These are phyloP conservation scores for Wickerhamiella occidentalis DNA, from an alignment of 805 yeast genomes.

Conservation along the genomic window DNA sequence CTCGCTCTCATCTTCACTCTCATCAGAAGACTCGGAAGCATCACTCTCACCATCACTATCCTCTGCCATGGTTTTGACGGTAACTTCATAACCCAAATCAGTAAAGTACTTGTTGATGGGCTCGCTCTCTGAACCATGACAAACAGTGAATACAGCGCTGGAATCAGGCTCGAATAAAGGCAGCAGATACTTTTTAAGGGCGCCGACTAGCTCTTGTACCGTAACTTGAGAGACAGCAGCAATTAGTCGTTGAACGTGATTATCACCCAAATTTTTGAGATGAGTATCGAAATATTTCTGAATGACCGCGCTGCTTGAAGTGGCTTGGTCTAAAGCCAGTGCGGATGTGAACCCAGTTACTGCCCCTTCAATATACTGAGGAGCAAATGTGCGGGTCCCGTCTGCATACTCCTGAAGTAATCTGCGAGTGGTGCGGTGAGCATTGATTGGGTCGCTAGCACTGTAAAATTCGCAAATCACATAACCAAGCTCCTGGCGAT, in stretches of 20 bases:
- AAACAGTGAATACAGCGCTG: constrained; percentile 55
- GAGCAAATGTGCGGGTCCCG: constrained; percentile 46
- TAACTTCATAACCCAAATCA: constrained; percentile 47
- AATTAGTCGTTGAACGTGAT: constrained; percentile 45
- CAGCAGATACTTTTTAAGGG: constrained; percentile 46
- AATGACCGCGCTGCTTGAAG: constrained; percentile 51
- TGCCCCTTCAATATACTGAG: constrained; percentile 54
- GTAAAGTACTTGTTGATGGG: constrained; percentile 38
- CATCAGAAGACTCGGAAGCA: too few relatives aligned
- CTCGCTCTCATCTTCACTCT: background rate
- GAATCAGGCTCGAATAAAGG: constrained; percentile 47
- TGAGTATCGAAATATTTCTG: constrained; percentile 54
- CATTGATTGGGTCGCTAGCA: constrained; percentile 68
- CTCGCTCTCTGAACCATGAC: constrained; percentile 54
- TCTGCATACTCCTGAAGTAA: constrained; percentile 49
- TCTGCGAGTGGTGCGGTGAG: constrained; percentile 47
- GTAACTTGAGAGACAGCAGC: constrained; percentile 39
- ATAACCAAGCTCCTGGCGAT: constrained; percentile 53
- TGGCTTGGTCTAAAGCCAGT: constrained; percentile 57
- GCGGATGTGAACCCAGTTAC: constrained; percentile 61
- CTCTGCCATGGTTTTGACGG: constrained; percentile 42
- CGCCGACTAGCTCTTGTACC: constrained; percentile 35
- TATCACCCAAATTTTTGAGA: constrained; percentile 57
- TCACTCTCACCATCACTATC: constrained; percentile 21
- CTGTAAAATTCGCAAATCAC: constrained; percentile 59